Evolutionary conservation across 441 rosid species (phyloP).

Genomic region (Arabidopsis hybrid): DNA sequence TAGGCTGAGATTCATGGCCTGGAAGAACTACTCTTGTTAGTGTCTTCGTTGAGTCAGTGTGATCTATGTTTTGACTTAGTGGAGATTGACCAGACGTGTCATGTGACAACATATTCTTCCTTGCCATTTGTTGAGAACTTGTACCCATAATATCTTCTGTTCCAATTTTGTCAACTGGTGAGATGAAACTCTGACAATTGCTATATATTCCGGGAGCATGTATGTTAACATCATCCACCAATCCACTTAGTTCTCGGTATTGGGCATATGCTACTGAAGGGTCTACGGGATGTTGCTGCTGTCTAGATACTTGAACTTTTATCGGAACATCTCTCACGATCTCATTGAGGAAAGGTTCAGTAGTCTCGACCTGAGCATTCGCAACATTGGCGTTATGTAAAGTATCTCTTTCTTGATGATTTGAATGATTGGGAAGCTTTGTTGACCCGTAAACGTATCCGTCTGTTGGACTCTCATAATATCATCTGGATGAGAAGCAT

Average conservation of each 20-base stretch:
- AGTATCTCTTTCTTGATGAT: constrained; percentile 11
- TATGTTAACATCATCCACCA: constrained; percentile 7
- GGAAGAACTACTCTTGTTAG: background rate
- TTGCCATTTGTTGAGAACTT: background rate
- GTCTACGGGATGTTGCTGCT: background rate
- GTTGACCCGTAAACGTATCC: constrained; percentile 1
- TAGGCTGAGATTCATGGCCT: background rate
- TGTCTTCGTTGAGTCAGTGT: background rate
- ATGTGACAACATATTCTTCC: background rate
- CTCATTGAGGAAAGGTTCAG: constrained; percentile 4
- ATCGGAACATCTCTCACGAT: background rate
- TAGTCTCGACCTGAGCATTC: background rate
- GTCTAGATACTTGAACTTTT: constrained; percentile 2
- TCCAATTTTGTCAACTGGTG: background rate
- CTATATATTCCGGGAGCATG: background rate
- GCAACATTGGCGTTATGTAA: background rate
- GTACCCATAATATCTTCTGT: background rate
- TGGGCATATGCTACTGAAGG: background rate
- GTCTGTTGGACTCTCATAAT: background rate
- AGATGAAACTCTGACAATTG: constrained; percentile 9
- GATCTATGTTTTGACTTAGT: background rate
- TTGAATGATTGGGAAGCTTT: constrained; percentile 9
- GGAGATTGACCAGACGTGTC: background rate
- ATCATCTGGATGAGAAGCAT: constrained; percentile 4
- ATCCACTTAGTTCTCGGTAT: background rate